Percentiles rank a stretch among this genome's conserved stretches.
phyloP scores from a whole-genome alignment of 1,284 basidiomycete species.

The Cryptococcus jaspeensis region DNA sequence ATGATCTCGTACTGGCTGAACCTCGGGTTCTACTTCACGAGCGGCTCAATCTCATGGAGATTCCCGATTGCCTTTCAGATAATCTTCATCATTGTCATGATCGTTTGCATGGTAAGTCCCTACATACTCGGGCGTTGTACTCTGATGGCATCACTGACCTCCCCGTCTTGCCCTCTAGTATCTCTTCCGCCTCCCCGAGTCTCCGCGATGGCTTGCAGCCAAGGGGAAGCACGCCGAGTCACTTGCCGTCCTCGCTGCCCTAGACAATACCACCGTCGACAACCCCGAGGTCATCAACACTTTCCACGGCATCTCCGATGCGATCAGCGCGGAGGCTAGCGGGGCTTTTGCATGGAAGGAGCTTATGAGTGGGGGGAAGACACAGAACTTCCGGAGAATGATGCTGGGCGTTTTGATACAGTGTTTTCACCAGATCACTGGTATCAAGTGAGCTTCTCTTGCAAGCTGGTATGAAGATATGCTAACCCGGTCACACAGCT shows the following conservation, averaged over 20 bases:
- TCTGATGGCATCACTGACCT: too few species aligned
- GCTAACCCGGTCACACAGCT: constrained; percentile 12
- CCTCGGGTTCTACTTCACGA: constrained; percentile 48
- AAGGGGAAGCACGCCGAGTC: constrained; percentile 53
- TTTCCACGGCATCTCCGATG: constrained; percentile 35
- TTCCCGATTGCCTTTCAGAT: constrained; percentile 56
- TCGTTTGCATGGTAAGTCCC: constrained; percentile 35
- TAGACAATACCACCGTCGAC: constrained; percentile 30
- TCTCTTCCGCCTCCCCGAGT: constrained; percentile 51
- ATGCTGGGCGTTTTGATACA: constrained; percentile 49
- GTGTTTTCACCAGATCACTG: constrained; percentile 53
- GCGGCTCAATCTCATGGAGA: constrained; percentile 40
- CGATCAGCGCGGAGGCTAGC: constrained; percentile 21
- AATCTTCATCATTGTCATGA: constrained; percentile 35
- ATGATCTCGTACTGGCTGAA: constrained; percentile 47
- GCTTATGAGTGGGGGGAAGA: constrained; percentile 46
- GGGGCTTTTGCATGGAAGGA: constrained; percentile 24
- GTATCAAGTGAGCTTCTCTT: constrained; percentile 37
- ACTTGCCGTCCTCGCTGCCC: constrained; percentile 50
- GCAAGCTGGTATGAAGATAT: constrained; percentile 4
- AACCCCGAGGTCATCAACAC: constrained; percentile 30
- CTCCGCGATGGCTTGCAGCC: constrained; percentile 56
- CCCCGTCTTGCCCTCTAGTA: constrained; percentile 26
- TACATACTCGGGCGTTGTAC: constrained; percentile 39
- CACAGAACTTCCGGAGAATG: constrained; percentile 53